These are phyloP conservation scores for Russula sp. DNA, from an alignment of 768 basidiomycete genomes.

Conservation along the genomic window DNA sequence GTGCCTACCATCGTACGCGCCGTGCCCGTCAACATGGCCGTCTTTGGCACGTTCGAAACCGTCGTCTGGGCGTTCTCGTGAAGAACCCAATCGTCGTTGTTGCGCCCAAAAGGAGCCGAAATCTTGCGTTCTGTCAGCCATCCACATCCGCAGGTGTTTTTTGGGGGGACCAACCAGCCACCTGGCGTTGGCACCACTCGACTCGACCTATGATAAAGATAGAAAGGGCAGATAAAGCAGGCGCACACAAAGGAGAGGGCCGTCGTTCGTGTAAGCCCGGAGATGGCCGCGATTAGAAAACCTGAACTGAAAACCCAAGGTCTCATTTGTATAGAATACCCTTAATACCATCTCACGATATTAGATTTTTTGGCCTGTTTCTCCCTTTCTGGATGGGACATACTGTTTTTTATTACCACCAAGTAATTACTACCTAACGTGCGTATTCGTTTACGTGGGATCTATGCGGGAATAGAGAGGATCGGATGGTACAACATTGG, in stretches of 20 bases:
- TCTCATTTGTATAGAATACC: no score
- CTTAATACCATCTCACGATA: no score
- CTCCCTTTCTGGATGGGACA: background rate
- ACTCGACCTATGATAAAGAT: background rate
- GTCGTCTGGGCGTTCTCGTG: conserved; percentile 38
- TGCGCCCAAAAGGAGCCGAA: no score
- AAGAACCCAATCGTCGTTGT: no score
- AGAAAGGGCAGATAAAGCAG: background rate
- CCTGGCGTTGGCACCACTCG: no score
- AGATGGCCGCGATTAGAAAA: conserved; percentile 1
- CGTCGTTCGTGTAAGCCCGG: background rate
- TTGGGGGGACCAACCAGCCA: no score
- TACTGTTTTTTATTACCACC: background rate
- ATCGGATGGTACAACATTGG: conserved; percentile 3
- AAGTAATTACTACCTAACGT: background rate
- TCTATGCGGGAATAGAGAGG: conserved; percentile 3
- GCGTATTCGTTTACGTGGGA: conserved; percentile 3
- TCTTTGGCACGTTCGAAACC: conserved; percentile 65
- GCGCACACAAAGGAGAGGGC: no score
- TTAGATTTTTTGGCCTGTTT: background rate
- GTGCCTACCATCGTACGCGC: conserved; percentile 76
- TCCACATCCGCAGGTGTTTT: no score
- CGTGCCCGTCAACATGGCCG: conserved; percentile 83
- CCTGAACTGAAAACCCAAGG: no score
- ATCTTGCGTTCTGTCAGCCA: no score